Conservation (phyloP, 495 filamentous ascomycete species). For the Talaromyces ruber region DNA sequence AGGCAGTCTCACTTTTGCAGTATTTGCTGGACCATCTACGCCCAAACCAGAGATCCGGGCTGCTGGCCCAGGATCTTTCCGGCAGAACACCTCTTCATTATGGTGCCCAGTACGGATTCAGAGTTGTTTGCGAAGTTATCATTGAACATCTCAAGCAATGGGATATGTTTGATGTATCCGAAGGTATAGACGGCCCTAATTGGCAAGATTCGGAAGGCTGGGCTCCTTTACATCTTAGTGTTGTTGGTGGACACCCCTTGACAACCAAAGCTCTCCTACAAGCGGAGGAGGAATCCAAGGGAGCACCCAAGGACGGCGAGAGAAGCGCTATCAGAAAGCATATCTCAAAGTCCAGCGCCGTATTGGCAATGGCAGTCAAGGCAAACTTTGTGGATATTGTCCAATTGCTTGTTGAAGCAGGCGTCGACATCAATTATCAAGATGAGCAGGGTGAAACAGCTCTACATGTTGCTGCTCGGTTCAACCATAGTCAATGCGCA, state of each 20-base stretch:
- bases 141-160: constrained; percentile 83
- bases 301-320: constrained; percentile 40
- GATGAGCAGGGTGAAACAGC: constrained; percentile 91
- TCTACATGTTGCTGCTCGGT: constrained; percentile 84
- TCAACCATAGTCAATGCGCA: constrained; percentile 75
- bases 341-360: constrained; percentile 79
- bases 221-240: constrained; percentile 84
- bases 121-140: constrained; percentile 76
- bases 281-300: constrained; percentile 59
- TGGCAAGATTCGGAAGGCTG: constrained; percentile 94
- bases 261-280: constrained; percentile 75
- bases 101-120: constrained; percentile 89
- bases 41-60: constrained; percentile 57
- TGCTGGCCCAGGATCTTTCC: constrained; percentile 64
- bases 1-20: constrained; percentile 63
- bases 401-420: constrained; percentile 76
- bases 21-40: constrained; percentile 64
- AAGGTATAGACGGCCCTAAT: constrained; percentile 72
- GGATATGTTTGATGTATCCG: constrained; percentile 73
- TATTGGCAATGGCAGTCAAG: constrained; percentile 78
- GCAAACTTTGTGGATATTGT: constrained; percentile 78
- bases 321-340: constrained; percentile 55
- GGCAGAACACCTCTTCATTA: constrained; percentile 90
- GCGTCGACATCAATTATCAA: constrained; percentile 89
- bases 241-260: constrained; percentile 81